These are phyloP conservation scores for Phytophthora lateralis DNA, from an alignment of 352 stramenopile genomes.

Conservation along the genomic window DNA sequence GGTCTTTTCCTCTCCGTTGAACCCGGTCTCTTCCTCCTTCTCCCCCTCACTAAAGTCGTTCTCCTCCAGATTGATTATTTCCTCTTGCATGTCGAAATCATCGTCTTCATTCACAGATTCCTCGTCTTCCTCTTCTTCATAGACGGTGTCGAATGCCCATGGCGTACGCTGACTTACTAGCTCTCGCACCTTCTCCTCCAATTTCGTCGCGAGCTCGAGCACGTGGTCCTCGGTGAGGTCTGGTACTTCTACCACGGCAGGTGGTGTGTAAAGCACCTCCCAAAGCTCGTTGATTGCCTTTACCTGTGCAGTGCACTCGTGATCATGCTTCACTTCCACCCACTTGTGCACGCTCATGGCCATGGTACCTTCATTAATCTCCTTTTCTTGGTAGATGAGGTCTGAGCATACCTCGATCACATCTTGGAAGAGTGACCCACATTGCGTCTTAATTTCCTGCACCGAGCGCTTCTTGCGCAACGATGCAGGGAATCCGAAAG, in stretches of 20 bases:
- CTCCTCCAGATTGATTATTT: conserved; percentile 24
- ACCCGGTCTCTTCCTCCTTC: conserved; percentile 15
- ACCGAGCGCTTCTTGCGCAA: conserved; percentile 65
- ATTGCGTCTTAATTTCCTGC: conserved; percentile 75
- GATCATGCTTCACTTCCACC: conserved; percentile 74
- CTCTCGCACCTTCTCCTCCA: conserved; percentile 47
- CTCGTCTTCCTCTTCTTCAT: conserved; percentile 30
- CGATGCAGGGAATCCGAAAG: conserved; percentile 71
- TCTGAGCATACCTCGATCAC: conserved; percentile 87
- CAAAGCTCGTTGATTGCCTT: conserved; percentile 82
- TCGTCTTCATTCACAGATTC: conserved; percentile 25
- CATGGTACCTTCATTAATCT: conserved; percentile 82
- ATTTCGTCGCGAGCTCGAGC: conserved; percentile 47
- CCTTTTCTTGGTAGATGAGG: conserved; percentile 77
- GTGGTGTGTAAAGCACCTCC: conserved; percentile 64
- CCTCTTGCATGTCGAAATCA: conserved; percentile 26
- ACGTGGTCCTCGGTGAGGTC: conserved; percentile 54
- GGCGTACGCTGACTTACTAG: conserved; percentile 61
- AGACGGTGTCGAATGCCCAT: conserved; percentile 58
- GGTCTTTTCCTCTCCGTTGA: conserved; percentile 7
- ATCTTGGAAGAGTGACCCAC: conserved; percentile 81
- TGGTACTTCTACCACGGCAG: conserved; percentile 71
- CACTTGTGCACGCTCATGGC: conserved; percentile 90
- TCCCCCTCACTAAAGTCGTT: conserved; percentile 23
- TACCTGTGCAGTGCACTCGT: conserved; percentile 71